Evolutionary conservation across 768 basidiomycete genomes (phyloP), one percentile per base, ranked within the genome.

Genomic region (Sporobolomyces roseus): DNA sequence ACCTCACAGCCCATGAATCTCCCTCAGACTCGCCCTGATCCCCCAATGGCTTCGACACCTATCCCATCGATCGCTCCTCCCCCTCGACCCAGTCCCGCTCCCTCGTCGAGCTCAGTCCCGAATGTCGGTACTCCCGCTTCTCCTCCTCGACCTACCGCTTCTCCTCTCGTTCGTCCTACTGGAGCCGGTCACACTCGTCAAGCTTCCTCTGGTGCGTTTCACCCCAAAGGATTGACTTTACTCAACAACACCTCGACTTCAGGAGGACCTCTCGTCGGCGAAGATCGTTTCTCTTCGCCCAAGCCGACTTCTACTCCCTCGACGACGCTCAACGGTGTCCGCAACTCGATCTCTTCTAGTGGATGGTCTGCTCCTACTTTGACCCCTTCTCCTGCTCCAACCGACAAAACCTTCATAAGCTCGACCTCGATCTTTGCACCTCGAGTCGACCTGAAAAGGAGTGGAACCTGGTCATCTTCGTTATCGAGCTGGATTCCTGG

Each of bases 371-470:
- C 32, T 17, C 46, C 63, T 33, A 38, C 33, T 16, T 45, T 35
- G 19, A 32, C 53, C 38, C 25, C 23, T n/a, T 64, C 63, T 3
- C 43, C 43, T 17, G 54, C 46, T 12, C 63, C 62, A 30, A 23
- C 41, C 36, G 41, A 23, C 4, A 30, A 32, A 29, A 38, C 63
- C 3, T 50, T 17, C 33, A 33, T 32, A 3, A 30, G 53, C 17
- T 46, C 48, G 17, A 21, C 63, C 13, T 49, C 49, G 21, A n/a
- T 38, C 21, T 56, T 58, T 4, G 27, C 64, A 23, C 64, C 64
- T 19, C 49, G 58, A n/a, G 64, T 65, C 49, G 64, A 65, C 50
- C 48, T 65, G 35, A 52, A 60, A 35, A 25, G 64, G n/a, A 59
- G 48, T 2, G 56, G 56, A 3, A 58, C 56, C 9, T 58, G 56